These are phyloP conservation scores for Chondrostereum purpureum DNA, from an alignment of 1,284 basidiomycete genomes.

Conservation along the genomic window DNA sequence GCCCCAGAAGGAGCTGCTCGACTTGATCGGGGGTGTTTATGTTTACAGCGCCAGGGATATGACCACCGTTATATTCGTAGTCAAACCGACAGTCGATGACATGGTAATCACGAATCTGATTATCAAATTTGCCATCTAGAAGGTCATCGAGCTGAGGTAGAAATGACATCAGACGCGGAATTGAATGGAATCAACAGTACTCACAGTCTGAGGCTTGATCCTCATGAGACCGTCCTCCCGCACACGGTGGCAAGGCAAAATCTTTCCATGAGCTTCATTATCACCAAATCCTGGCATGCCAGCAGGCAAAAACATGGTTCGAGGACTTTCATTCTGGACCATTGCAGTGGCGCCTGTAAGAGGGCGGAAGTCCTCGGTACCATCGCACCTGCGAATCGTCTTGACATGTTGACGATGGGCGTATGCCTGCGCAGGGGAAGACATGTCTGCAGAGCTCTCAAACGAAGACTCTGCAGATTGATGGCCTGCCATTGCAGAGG, in stretches of 20 bases:
- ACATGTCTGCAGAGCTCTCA: slow-evolving; percentile 52
- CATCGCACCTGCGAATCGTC: slow-evolving; percentile 69
- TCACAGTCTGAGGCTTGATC: slow-evolving; percentile 75
- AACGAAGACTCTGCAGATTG: slow-evolving; percentile 56
- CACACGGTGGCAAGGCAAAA: slow-evolving; percentile 90
- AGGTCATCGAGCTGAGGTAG: slow-evolving; percentile 65
- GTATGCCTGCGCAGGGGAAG: slow-evolving; percentile 73
- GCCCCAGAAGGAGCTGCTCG: slow-evolving; percentile 74
- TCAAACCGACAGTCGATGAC: slow-evolving; percentile 97
- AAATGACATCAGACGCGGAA: no score
- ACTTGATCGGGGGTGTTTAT: slow-evolving; percentile 80
- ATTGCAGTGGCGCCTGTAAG: slow-evolving; percentile 54
- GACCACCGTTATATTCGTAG: slow-evolving; percentile 93
- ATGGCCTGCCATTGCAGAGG: slow-evolving; percentile 33
- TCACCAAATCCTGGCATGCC: slow-evolving; percentile 82
- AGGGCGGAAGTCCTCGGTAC: slow-evolving; percentile 71
- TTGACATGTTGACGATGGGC: slow-evolving; percentile 66
- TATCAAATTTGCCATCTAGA: slow-evolving; percentile 65
- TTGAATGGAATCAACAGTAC: no score
- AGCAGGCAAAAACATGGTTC: slow-evolving; percentile 45
- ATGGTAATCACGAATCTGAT: slow-evolving; percentile 62
- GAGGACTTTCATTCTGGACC: slow-evolving; percentile 47
- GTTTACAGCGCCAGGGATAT: slow-evolving; percentile 89
- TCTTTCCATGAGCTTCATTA: slow-evolving; percentile 87
- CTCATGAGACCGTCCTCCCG: slow-evolving; percentile 94